Conservation (phyloP, 2,329 filamentous ascomycete species). For the Sporothrix dimorphospora region DNA sequence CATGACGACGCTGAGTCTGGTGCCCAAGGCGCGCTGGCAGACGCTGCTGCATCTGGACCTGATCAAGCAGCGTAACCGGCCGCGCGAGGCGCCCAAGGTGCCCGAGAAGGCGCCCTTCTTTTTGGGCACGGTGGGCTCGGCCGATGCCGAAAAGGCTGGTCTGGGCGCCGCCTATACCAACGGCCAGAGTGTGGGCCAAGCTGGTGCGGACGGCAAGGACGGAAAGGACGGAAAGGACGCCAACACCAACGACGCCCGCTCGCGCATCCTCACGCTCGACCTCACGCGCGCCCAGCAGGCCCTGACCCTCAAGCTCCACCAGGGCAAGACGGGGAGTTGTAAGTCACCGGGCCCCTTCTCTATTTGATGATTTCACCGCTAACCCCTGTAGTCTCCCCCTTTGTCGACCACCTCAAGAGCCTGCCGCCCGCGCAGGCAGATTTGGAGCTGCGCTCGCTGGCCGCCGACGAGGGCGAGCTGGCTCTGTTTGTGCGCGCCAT, state of each 20-base stretch:
- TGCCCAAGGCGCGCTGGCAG: constrained; percentile 92
- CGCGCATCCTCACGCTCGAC: constrained; percentile 71
- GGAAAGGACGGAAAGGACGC: background rate
- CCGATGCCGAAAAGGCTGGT: constrained; percentile 27
- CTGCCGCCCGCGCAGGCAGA: constrained; percentile 86
- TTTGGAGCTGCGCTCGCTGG: constrained; percentile 82
- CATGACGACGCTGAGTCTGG: constrained; percentile 84
- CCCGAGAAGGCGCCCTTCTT: constrained; percentile 81
- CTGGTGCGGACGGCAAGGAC: background rate
- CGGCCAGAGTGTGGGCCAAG: constrained; percentile 13
- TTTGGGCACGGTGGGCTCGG: constrained; percentile 34
- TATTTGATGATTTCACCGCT: background rate
- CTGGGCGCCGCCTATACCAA: constrained; percentile 31
- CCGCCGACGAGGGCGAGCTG: constrained; percentile 64
- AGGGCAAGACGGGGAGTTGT: constrained; percentile 63
- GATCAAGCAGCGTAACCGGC: constrained; percentile 93
- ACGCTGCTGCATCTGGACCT: constrained; percentile 89
- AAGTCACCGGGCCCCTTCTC: constrained; percentile 42
- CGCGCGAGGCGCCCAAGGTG: constrained; percentile 84
- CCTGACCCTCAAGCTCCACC: constrained; percentile 61
- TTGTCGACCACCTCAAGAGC: constrained; percentile 78
- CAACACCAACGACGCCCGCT: constrained; percentile 43
- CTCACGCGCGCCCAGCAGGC: constrained; percentile 58
- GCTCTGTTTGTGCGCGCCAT: constrained; percentile 80
- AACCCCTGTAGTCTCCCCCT: constrained; percentile 53